Percentiles rank a stretch among this genome's conserved stretches.
These are phyloP conservation scores for Populus euphratica DNA, from an alignment of 345 rosid genomes.

Conservation along the genomic window DNA sequence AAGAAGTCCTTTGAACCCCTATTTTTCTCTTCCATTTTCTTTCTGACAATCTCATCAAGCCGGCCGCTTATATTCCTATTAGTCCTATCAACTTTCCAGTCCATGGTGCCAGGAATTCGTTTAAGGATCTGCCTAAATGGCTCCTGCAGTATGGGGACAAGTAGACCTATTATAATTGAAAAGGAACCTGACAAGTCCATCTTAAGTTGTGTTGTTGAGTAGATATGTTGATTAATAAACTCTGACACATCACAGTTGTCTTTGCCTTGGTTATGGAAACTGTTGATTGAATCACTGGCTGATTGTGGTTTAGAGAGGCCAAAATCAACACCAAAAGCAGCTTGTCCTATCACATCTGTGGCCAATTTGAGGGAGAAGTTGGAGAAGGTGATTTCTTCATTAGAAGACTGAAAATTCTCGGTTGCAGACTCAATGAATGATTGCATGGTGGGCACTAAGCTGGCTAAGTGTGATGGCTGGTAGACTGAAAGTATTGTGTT, in stretches of 20 bases:
- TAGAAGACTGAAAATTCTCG: constrained; percentile 38
- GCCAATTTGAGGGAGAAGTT: constrained; percentile 72
- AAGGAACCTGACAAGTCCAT: constrained; percentile 84
- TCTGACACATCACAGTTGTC: constrained; percentile 45
- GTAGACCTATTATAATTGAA: constrained; percentile 70
- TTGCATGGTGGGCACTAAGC: constrained; percentile 80
- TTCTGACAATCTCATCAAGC: constrained; percentile 70
- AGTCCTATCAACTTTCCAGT: constrained; percentile 68
- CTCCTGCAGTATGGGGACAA: constrained; percentile 73
- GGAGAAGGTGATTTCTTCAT: constrained; percentile 47
- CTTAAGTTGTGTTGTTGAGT: constrained; percentile 89
- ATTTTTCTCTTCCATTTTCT: constrained; percentile 50
- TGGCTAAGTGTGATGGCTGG: constrained; percentile 78
- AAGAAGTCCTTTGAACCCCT: constrained; percentile 65
- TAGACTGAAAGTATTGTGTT: constrained; percentile 78
- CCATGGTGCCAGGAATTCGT: constrained; percentile 87
- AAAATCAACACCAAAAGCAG: constrained; percentile 80
- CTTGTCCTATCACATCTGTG: constrained; percentile 84
- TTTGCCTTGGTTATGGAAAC: constrained; percentile 11
- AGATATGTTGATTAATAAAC: constrained; percentile 75
- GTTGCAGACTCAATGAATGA: constrained; percentile 59
- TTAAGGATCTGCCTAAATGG: constrained; percentile 76
- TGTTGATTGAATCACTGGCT: constrained; percentile 16
- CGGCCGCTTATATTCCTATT: constrained; percentile 47
- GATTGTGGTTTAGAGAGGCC: constrained; percentile 53